These are phyloP conservation scores for Kregervanrija fluxuum DNA, from an alignment of 805 yeast species.

Conservation along the genomic window DNA sequence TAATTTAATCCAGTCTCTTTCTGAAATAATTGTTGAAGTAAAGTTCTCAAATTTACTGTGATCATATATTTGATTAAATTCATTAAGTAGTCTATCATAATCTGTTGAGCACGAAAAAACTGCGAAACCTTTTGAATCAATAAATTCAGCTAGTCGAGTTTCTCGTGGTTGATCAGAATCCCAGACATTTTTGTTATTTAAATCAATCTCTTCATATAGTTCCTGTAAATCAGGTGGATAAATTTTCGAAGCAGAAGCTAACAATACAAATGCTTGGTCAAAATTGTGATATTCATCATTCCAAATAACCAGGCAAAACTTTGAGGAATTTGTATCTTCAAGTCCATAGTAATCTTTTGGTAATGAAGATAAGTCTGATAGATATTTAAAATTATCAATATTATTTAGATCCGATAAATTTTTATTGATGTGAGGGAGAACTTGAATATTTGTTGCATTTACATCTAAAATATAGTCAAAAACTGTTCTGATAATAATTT, in stretches of 20 bases:
- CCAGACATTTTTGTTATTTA: too few relatives aligned
- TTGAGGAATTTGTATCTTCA: slow-evolving; percentile 27
- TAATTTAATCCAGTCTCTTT: slow-evolving; percentile 45
- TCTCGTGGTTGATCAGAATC: too few relatives aligned
- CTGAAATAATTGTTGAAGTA: slow-evolving; percentile 46
- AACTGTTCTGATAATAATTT: slow-evolving; percentile 23
- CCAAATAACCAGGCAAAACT: slow-evolving; percentile 56
- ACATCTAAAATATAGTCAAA: slow-evolving; percentile 37
- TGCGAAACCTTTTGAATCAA: slow-evolving; percentile 47
- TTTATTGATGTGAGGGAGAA: slow-evolving; percentile 12
- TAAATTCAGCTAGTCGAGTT: slow-evolving; percentile 30
- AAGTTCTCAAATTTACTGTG: slow-evolving; percentile 40
- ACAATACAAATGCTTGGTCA: slow-evolving; percentile 21
- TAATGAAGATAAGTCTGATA: slow-evolving; percentile 20
- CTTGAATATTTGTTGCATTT: slow-evolving; percentile 27
- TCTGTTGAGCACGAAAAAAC: slow-evolving; percentile 30
- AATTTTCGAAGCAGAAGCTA: slow-evolving; percentile 7
- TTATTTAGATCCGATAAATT: slow-evolving; percentile 1
- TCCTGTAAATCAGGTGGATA: too few relatives aligned
- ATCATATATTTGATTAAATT: too few relatives aligned
- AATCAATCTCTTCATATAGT: too few relatives aligned
- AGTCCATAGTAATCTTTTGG: slow-evolving; percentile 29
- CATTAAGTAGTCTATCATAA: slow-evolving; percentile 7
- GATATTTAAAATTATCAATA: not conserved
- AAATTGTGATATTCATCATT: slow-evolving; percentile 71